Evolutionary conservation across 805 yeast genomes (phyloP), one percentile per base, ranked within the genome.

Genomic region (Metschnikowia hibisci): DNA sequence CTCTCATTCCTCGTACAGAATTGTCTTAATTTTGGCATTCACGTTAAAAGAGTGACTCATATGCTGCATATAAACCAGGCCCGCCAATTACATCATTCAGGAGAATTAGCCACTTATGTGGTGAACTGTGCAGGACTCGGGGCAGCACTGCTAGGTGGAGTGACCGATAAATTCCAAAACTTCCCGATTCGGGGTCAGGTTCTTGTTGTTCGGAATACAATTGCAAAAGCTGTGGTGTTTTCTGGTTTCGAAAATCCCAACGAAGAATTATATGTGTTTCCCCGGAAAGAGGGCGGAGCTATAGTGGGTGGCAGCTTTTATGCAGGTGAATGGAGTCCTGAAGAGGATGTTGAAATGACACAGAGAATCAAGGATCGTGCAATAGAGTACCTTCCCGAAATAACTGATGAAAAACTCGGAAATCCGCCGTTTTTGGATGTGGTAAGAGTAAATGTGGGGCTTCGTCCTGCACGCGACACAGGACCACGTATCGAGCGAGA

Each of bases 161-260:
- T 73, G 11, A 62, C 66, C 13, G 81, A 78, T 45, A 40, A 46
- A 1, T 49, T 61, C 4, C 52, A 61, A 3, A 67, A 71, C 27
- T 73, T 56, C 51, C 80, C 84, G 1, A 74, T 81, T n/a, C 66
- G 76, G 47, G 88, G 87, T 0, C 85, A 80, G 53, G 77, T 77
- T 9, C 55, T 80, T 8, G 69, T 77, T 23, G 76, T 78, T 8
- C 64, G 74, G 31, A 80, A 80, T 55, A 68, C 62, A 34, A 45
- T 60, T 2, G 44, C 51, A 13, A 45, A 42, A 38, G 63, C 46
- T 56, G 62, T 49, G 56, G 55, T 50, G 63, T 76, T 65, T 50
- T 57, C 50, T 23, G 66, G 68, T 0, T 63, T 63, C 39, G 69
- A 56, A 1, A 53, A 50, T 38, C 58, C 57, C 0, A 56, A 61